Evolutionary conservation across 371 early-diverging fungal genomes (phyloP).

Genomic region (Mortierella sp.): DNA sequence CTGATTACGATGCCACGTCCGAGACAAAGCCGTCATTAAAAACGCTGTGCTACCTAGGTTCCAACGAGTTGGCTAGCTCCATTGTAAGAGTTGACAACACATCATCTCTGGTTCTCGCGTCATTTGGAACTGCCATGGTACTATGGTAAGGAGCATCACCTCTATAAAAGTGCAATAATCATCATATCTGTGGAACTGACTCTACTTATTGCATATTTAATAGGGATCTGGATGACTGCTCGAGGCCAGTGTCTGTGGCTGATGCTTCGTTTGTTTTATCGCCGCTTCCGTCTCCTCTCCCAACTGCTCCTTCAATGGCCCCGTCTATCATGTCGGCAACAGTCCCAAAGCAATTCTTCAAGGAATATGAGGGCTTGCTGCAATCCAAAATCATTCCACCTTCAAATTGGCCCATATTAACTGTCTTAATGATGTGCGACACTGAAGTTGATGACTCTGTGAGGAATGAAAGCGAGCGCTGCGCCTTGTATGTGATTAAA

Average conservation of each 20-base stretch:
- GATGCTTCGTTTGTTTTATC: conserved; percentile 1
- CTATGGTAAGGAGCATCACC: conserved; percentile 15
- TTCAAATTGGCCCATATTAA: conserved; percentile 29
- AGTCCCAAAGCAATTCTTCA: conserved; percentile 28
- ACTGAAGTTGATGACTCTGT: conserved; percentile 12
- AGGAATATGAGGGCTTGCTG: conserved; percentile 13
- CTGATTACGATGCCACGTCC: background rate
- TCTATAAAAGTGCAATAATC: background rate
- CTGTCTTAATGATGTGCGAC: conserved; percentile 13
- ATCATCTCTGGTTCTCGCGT: conserved; percentile 16
- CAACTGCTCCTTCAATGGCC: background rate
- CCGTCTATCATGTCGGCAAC: conserved; percentile 24
- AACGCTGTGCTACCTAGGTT: background rate
- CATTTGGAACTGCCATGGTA: conserved; percentile 15
- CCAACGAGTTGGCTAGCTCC: conserved; percentile 3
- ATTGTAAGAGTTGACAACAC: conserved; percentile 17
- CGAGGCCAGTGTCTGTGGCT: background rate
- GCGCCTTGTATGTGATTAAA: conserved; percentile 31
- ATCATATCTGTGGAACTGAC: background rate
- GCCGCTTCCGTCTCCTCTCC: background rate
- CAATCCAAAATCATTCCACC: conserved; percentile 2
- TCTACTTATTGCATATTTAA: background rate
- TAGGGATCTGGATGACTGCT: conserved; percentile 13
- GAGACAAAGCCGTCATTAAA: background rate
- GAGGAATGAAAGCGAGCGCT: conserved; percentile 6